Base-by-base conservation (phyloP, 805 yeast species). In the Wickerhamiella vanderwaltii region DNA sequence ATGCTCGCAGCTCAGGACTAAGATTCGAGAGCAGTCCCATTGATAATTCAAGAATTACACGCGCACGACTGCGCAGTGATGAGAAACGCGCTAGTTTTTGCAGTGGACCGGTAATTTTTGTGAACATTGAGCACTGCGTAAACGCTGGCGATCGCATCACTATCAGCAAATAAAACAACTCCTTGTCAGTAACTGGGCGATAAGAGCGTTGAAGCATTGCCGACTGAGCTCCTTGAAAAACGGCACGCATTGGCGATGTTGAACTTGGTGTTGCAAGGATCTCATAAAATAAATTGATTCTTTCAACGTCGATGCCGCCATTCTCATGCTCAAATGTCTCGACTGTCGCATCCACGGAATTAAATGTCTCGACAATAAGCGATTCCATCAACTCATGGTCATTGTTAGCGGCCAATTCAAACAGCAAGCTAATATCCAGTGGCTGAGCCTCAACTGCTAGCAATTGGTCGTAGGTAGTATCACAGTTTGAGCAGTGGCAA, bases 41-140 rank as follows among this genome's bases (percentile, higher is more conserved):
- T 2, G 73, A 62, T 29, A 86, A 65, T 53, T 81, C 82, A 18
- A 78, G 55, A 3, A 87, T 65, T 39, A 82, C 87, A 52, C 79
- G 77, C n/a, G 79, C 69, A 3, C 56, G 47, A 2, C 52, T 44
- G 6, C 57, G 46, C 18, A 52, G 37, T 13, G 55, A 45, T 2
- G 56, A 46, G 33, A 52, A 53, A 13, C 53, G 40, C 5, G 49
- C 51, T 4, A 53, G 50, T 30, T 52, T 52, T 39, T 53, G 57
- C 38, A 48, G 41, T 4, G 57, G 57, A 13, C 57, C 57, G 4
- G 53, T 51, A n/a, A 53, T 42, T 25, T 51, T 53, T 4, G 55
- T 52, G 44, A 53, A 53, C 57, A 53, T 53, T 5, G 57, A 53
- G 43, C 57, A 53, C 29, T 53, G 51, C 2, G 43, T 24, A 17